Conservation (phyloP, 192 early-diverging fungal species). For the Coemansia umbellata region DNA sequence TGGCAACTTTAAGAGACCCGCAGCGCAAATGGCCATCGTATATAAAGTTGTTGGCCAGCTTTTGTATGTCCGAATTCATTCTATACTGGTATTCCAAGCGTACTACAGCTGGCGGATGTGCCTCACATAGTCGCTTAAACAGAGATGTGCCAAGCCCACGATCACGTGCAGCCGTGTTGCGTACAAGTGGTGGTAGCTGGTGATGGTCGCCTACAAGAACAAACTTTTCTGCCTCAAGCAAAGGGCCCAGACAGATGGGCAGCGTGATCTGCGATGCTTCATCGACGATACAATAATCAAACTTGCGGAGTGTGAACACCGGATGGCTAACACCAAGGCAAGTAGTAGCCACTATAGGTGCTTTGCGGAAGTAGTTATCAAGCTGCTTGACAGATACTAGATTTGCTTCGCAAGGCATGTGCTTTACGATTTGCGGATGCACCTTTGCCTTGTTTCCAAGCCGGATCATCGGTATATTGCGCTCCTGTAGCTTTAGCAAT, state of each 20-base stretch:
- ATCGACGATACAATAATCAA: conserved; percentile 97
- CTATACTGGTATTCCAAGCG: conserved; percentile 83
- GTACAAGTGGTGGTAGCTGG: conserved; percentile 89
- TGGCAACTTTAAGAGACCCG: conserved; percentile 63
- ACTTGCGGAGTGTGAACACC: conserved; percentile 68
- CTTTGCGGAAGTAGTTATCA: conserved; percentile 55
- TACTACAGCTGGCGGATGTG: conserved; percentile 72
- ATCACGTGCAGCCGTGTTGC: conserved; percentile 33
- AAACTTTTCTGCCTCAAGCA: conserved; percentile 77
- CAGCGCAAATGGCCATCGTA: conserved; percentile 77
- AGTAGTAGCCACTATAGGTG: conserved; percentile 79
- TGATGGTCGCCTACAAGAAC: conserved; percentile 94
- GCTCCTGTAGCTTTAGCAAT: conserved; percentile 75
- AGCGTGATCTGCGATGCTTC: conserved; percentile 94
- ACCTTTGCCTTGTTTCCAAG: conserved; percentile 67
- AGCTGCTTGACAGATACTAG: conserved; percentile 61
- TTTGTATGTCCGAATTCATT: conserved; percentile 91
- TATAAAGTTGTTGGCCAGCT: conserved; percentile 73
- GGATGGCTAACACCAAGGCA: conserved; percentile 80
- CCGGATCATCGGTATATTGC: conserved; percentile 61
- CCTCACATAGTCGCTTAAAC: conserved; percentile 77
- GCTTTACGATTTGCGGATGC: conserved; percentile 48
- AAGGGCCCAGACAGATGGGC: conserved; percentile 84
- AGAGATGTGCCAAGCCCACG: conserved; percentile 58
- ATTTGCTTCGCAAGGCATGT: conserved; percentile 28